These are phyloP conservation scores for Bacidia rubella DNA, from an alignment of 495 filamentous ascomycete species.

Conservation along the genomic window DNA sequence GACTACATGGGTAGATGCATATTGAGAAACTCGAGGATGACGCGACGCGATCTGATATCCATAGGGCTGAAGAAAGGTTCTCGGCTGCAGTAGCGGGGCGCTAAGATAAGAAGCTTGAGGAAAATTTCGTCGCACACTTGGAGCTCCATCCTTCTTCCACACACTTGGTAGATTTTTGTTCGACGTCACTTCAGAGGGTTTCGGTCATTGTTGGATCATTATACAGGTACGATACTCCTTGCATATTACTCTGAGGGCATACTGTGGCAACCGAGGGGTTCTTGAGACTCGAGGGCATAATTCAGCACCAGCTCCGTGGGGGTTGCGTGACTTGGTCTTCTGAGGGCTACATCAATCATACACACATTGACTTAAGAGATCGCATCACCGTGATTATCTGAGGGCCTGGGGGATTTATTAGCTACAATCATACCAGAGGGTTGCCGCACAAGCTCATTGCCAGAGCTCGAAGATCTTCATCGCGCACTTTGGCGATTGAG, in stretches of 20 bases:
- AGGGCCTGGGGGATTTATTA: slow-evolving; percentile 13
- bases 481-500: background rate
- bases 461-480: background rate
- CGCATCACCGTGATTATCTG: slow-evolving; percentile 4
- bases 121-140: slow-evolving; percentile 5
- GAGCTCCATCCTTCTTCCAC: slow-evolving; percentile 1
- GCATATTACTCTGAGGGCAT: slow-evolving; percentile 2
- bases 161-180: background rate
- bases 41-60: slow-evolving; percentile 2
- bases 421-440: slow-evolving; percentile 1
- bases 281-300: background rate
- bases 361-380: slow-evolving; percentile 7
- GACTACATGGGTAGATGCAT: background rate
- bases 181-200: background rate
- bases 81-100: slow-evolving; percentile 5
- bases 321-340: background rate
- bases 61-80: background rate
- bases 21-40: background rate
- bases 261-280: slow-evolving; percentile 1
- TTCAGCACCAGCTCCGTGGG: background rate
- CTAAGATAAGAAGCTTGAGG: background rate
- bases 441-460: background rate
- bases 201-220: background rate
- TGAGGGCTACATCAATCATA: slow-evolving; percentile 9
- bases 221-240: background rate